Conservation (phyloP, 441 rosid species). For the Raphanus hybrid region DNA sequence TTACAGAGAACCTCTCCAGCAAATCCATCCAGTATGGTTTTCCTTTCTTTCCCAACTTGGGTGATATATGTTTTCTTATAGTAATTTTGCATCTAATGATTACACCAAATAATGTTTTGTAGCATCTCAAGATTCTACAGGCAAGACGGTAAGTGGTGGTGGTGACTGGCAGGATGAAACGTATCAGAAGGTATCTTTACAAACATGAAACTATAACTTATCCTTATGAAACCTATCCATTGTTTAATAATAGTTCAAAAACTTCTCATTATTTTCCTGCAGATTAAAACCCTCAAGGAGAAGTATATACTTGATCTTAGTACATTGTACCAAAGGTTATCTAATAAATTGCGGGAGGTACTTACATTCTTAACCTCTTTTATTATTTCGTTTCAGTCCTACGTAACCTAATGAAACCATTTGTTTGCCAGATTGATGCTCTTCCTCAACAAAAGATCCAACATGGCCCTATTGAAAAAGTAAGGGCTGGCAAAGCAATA, state of each 20-base stretch:
- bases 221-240: not conserved
- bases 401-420: slow-evolving; percentile 1
- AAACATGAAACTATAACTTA: not conserved
- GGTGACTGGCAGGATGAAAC: slow-evolving; percentile 80
- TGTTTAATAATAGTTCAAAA: slow-evolving; percentile 2
- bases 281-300: slow-evolving; percentile 72
- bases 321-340: slow-evolving; percentile 54
- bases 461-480: slow-evolving; percentile 30
- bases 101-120: slow-evolving; percentile 29
- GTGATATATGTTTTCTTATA: not conserved
- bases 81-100: not conserved
- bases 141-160: slow-evolving; percentile 56
- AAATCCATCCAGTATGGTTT: slow-evolving; percentile 41
- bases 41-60: slow-evolving; percentile 5
- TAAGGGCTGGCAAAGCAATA: slow-evolving; percentile 35
- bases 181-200: slow-evolving; percentile 62
- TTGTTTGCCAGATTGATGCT: slow-evolving; percentile 42
- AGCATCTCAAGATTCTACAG: slow-evolving; percentile 70
- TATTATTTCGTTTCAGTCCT: not conserved
- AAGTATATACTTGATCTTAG: slow-evolving; percentile 51
- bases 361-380: slow-evolving; percentile 17
- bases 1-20: slow-evolving; percentile 30
- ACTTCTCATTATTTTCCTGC: slow-evolving; percentile 16
- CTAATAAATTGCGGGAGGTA: slow-evolving; percentile 59
- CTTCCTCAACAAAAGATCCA: slow-evolving; percentile 39